A percentile compares a stretch with the other conserved stretches of the same genome.
Conservation (phyloP, 805 yeast species). For the Metschnikowia dekortorum region DNA sequence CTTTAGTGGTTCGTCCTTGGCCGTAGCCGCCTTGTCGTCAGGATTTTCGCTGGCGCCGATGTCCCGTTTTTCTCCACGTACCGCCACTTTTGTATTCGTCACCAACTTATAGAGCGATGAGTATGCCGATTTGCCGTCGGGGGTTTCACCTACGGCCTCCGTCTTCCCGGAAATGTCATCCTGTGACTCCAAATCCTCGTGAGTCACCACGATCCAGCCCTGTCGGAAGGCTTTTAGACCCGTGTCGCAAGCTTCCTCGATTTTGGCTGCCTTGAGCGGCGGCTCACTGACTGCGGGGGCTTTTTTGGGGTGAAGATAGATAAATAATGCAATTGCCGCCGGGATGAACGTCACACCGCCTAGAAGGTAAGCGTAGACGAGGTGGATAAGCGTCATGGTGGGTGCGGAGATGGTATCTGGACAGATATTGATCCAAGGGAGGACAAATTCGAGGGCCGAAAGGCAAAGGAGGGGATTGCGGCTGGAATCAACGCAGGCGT, state of each 20-base stretch:
- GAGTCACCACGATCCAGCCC: constrained; percentile 86
- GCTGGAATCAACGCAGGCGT: not conserved
- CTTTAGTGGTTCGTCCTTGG: not conserved
- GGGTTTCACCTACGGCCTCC: constrained; percentile 39
- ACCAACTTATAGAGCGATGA: constrained; percentile 57
- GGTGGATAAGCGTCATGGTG: constrained; percentile 12
- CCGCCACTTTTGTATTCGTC: constrained; percentile 22
- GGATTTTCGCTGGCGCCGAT: not conserved
- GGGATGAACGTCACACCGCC: constrained; percentile 88
- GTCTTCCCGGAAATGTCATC: constrained; percentile 46
- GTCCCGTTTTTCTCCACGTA: not conserved
- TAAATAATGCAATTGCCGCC: constrained; percentile 35
- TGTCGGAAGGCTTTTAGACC: constrained; percentile 62
- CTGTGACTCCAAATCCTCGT: constrained; percentile 51
- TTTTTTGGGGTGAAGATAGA: constrained; percentile 39
- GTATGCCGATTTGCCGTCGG: constrained; percentile 51
- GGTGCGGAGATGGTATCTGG: not conserved
- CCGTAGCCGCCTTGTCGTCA: not conserved
- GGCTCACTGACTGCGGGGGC: constrained; percentile 15
- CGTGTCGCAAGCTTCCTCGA: constrained; percentile 54
- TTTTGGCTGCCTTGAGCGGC: constrained; percentile 52
- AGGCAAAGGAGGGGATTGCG: not conserved
- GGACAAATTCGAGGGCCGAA: not conserved
- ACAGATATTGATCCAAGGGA: not conserved
- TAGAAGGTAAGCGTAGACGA: constrained; percentile 50